A percentile compares a stretch with the other conserved stretches of the same genome.
Conservation (phyloP, 2,329 filamentous ascomycete species). For the Sarocladium oryzae region DNA sequence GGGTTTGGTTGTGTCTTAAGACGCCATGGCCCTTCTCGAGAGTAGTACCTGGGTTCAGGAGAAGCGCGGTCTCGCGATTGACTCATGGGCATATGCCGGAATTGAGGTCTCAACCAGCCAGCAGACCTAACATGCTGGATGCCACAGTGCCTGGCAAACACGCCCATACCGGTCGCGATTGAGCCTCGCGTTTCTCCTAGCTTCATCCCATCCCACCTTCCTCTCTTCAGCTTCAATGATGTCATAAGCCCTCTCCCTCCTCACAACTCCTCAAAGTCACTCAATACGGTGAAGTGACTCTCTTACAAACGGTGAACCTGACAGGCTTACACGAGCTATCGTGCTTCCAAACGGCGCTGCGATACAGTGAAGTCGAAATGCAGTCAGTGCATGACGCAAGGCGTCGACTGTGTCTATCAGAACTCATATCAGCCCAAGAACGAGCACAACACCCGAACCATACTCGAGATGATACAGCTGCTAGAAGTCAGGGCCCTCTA, state of each 20-base stretch:
- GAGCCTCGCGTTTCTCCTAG: too few species aligned
- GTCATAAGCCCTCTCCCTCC: neutral
- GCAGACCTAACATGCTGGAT: too few species aligned
- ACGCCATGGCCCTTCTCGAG: too few species aligned
- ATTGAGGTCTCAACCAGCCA: too few species aligned
- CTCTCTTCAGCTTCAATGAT: too few species aligned
- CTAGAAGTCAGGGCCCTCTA: slow-evolving; percentile 20
- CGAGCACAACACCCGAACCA: slow-evolving; percentile 21
- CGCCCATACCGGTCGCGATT: too few species aligned
- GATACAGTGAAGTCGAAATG: slow-evolving; percentile 23
- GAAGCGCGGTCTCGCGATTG: slow-evolving; percentile 47
- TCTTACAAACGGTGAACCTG: slow-evolving; percentile 15
- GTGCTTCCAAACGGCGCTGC: slow-evolving; percentile 23
- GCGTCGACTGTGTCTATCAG: slow-evolving; percentile 23
- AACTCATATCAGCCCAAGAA: slow-evolving; percentile 22
- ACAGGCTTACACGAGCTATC: slow-evolving; percentile 24
- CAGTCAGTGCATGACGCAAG: slow-evolving; percentile 20
- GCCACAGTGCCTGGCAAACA: too few species aligned
- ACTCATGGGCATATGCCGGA: slow-evolving; percentile 44
- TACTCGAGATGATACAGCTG: slow-evolving; percentile 23
- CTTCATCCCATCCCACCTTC: too few species aligned
- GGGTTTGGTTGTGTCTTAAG: too few species aligned
- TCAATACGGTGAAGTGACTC: too few species aligned
- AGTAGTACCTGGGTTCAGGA: too few species aligned
- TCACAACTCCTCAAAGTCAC: neutral